Evolutionary conservation across 441 rosid genomes (phyloP).

Genomic region (Erysimum cheiri): DNA sequence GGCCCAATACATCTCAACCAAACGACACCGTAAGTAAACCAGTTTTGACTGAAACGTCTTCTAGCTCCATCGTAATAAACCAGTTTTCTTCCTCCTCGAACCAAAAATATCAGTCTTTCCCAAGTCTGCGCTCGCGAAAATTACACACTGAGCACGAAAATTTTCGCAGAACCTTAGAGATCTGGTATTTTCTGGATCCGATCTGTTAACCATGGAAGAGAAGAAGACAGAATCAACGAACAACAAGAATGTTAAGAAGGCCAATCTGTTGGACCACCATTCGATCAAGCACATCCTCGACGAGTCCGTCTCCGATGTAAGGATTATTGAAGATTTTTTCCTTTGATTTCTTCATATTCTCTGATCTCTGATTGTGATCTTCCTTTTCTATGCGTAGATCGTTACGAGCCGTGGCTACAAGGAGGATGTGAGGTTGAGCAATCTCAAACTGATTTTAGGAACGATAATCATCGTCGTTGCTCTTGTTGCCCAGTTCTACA

Average conservation of each 20-base stretch:
- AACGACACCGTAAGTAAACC: conserved; percentile 10
- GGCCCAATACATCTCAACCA: conserved; percentile 10
- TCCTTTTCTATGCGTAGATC: conserved; percentile 50
- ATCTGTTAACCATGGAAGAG: conserved; percentile 53
- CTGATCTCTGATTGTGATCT: conserved; percentile 10
- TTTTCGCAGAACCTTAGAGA: conserved; percentile 16
- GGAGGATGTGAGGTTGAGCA: conserved; percentile 91
- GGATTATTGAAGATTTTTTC: neutral
- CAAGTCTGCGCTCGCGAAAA: conserved; percentile 23
- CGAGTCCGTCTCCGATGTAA: conserved; percentile 88
- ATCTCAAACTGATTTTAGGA: conserved; percentile 72
- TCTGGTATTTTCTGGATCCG: conserved; percentile 29
- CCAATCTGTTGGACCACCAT: conserved; percentile 89
- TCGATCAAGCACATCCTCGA: conserved; percentile 94
- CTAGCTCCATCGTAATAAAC: conserved; percentile 25
- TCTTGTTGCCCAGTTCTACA: conserved; percentile 94
- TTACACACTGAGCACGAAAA: neutral
- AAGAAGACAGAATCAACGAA: conserved; percentile 56
- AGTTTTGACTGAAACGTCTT: conserved; percentile 38
- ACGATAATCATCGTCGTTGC: conserved; percentile 69
- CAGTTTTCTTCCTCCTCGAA: conserved; percentile 17
- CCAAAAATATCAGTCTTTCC: conserved; percentile 16
- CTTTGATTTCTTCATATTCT: neutral
- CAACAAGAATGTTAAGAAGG: conserved; percentile 70
- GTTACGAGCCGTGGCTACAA: conserved; percentile 79